Evolutionary conservation across 352 stramenopile species (phyloP), one percentile per base, ranked within the genome.

Genomic region (Pythium apleroticum): DNA sequence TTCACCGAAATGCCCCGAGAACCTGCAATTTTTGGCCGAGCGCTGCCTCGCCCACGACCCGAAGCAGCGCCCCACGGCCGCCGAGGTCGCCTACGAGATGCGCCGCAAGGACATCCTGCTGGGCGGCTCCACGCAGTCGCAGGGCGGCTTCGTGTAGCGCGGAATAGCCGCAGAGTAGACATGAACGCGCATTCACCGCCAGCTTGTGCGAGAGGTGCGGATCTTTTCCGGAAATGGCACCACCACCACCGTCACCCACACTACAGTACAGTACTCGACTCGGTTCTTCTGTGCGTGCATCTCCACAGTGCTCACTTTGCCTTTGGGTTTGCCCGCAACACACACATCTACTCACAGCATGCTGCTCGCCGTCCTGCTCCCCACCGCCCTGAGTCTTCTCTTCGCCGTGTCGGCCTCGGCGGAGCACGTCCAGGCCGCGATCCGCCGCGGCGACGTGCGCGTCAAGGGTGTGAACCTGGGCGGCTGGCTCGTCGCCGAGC

Each of bases 81-180:
- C 78, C 9, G 69, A 87, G 35, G 66, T 90, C 12, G 80, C 83
- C 17, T 92, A 89, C 60, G 67, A 86, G 64, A 57, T 93, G 46
- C 80, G 81, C 28, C 75, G 80, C 37, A 68, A 69, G 14, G 78
- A 87, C 37, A 28, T 90, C 11, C 58, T 90, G 39, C 60, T 79
- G n/a, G 65, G 45, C 33, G 57, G 52, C 27, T 59, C 57, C 30
- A 61, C 19, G 48, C 52, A 64, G 7, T 60, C 60, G 27, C 17
- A 35, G 5, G 55, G 55, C 52, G 65, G 58, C 9, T 48, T 71
- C 24, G 65, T 67, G 50, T 76, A 75, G 45, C 2, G 1, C 5
- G 15, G 19, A 14, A n/a, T 46, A 43, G 9, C 35, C 0, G 35
- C 15, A 27, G 17, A 14, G 41, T 49, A 49, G 41, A 49, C 41